Evolutionary conservation across 768 basidiomycete species (phyloP), one percentile per base, ranked within the genome.

Genomic region (Amanita thiersii): DNA sequence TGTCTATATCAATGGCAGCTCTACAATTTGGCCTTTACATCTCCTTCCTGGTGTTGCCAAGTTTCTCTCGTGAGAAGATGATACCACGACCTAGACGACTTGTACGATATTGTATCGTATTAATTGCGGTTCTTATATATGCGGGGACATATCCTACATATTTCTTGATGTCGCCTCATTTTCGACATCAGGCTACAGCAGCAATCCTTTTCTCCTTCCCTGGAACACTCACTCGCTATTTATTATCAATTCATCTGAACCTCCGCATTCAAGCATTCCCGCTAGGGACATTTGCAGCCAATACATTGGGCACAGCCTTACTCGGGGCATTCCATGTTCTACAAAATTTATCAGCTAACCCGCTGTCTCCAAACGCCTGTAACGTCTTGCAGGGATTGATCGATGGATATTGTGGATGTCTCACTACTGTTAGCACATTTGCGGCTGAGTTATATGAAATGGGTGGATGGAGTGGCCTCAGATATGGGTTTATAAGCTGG

Each of bases 351-450:
- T 12, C 44, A 5, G 47, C 57, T 24, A 47, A 60, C 24, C 65
- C 72, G 8, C 56, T 66, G 5, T 73, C 81, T 1, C 56, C 60
- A 15, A 62, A 69, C 45, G 68, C 74, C 24, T 96, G 93, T 55
- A 68, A 74, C 18, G 65, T 89, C 14, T 59, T 97, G 30, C 82
- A 87, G 54, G 93, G 90, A 1, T 62, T 98, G 26, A 67, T 70
- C 17, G 90, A 97, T 56, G 96, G 96, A 5, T 97, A 90, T 56
- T 97, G 93, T 56, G 96, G 92, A 8, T 92, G 90, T 63, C 67
- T 98, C 51, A 93, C 85, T 1, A 99, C 96, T 1, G 74, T 99
- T 51, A 90, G 86, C 58, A 98, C 93, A 12, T 94, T 98, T 54
- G 84, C 79, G 1, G 81, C 81, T 6, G 96, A 99, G 56, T 57